Evolutionary conservation across 225 moss, liverwort and hornwort species (phyloP).

Genomic region (Takakia lepidozioides): DNA sequence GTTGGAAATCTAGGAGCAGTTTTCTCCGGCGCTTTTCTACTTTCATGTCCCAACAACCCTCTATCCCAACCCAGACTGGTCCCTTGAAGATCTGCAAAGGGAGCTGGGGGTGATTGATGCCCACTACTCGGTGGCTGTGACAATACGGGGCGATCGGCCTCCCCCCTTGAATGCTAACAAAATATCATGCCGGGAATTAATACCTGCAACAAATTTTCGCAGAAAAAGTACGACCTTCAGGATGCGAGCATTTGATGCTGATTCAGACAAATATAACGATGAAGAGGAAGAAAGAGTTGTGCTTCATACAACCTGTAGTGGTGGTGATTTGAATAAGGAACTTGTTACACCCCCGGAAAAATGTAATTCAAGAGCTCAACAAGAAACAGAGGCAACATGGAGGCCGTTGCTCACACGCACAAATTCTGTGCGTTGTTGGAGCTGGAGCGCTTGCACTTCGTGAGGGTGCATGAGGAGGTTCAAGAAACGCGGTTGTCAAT

Average conservation of each 20-base stretch:
- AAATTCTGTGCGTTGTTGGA: constrained; percentile 63
- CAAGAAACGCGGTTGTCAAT: too few relatives aligned
- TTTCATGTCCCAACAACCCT: too few relatives aligned
- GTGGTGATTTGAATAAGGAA: too few relatives aligned
- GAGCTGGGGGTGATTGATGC: constrained; percentile 59
- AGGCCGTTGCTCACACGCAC: too few relatives aligned
- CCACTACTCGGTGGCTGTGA: constrained; percentile 18
- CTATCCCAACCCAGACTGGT: constrained; percentile 80
- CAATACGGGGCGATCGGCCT: constrained; percentile 28
- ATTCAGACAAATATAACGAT: constrained; percentile 35
- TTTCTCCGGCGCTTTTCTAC: too few relatives aligned
- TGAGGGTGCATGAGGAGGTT: too few relatives aligned
- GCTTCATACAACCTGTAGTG: too few relatives aligned
- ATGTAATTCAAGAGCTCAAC: too few relatives aligned
- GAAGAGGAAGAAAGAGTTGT: constrained; percentile 24
- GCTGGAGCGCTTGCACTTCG: constrained; percentile 55
- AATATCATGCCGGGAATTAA: constrained; percentile 68
- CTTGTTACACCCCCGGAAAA: too few relatives aligned
- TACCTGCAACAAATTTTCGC: constrained; percentile 70
- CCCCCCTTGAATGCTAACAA: constrained; percentile 26
- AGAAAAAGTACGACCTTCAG: constrained; percentile 53
- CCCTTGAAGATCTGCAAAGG: constrained; percentile 46
- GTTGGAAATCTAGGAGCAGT: too few relatives aligned
- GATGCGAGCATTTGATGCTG: constrained; percentile 59
- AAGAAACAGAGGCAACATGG: too few relatives aligned